These are phyloP conservation scores for Puccinia novopanici DNA, from an alignment of 1,284 basidiomycete species.

Conservation along the genomic window DNA sequence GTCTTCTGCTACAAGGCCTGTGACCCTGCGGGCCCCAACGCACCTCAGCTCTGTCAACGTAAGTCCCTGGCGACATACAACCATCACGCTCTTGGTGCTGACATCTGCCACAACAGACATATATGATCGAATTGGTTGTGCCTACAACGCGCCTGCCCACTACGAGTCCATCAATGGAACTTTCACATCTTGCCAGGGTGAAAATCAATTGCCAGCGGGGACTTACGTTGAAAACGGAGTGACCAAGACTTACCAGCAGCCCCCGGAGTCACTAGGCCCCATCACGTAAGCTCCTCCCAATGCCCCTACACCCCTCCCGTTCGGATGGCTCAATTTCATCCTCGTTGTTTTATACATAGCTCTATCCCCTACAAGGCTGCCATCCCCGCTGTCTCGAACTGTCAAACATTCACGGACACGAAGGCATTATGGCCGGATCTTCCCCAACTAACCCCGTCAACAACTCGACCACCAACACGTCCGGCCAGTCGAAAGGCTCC, in stretches of 20 bases:
- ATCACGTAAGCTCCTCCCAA: constrained; percentile 58
- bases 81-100: background rate
- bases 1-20: constrained; percentile 67
- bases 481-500: background rate
- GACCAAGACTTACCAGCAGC: constrained; percentile 64
- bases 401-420: constrained; percentile 65
- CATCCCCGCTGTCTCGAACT: constrained; percentile 68
- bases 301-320: background rate
- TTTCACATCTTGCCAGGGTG: constrained; percentile 53
- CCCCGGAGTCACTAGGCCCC: constrained; percentile 66
- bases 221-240: constrained; percentile 45
- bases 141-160: constrained; percentile 63
- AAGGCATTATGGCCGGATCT: constrained; percentile 63
- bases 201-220: constrained; percentile 53
- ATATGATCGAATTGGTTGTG: constrained; percentile 70
- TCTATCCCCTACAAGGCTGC: constrained; percentile 68
- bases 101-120: constrained; percentile 62
- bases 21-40: constrained; percentile 66
- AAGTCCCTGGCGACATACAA: background rate
- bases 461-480: background rate
- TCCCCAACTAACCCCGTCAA: constrained; percentile 48
- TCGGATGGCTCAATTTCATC: background rate
- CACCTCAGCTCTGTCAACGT: constrained; percentile 62
- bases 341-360: background rate
- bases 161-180: constrained; percentile 53